Evolutionary conservation across 176 grass and related monocot genomes (phyloP).

Genomic region (Melocanna baccifera): DNA sequence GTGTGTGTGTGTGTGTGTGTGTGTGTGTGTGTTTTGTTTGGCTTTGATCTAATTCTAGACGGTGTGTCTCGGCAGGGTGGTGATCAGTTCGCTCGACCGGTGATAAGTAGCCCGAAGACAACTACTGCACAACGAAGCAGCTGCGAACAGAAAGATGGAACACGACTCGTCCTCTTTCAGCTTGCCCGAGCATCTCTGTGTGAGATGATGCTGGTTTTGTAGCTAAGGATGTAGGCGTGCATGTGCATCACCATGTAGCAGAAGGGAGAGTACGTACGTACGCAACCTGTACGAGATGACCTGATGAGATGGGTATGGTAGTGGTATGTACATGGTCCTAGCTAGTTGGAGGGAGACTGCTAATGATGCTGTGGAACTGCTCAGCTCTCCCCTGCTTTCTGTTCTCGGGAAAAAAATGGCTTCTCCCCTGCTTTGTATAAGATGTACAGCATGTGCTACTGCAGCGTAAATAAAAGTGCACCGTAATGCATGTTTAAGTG

Average conservation of each 20-base stretch:
- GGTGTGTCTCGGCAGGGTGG: constrained; percentile 46
- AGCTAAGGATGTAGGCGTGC: not conserved
- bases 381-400: not conserved
- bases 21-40: not conserved
- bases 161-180: constrained; percentile 8
- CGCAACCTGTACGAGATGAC: not conserved
- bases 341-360: not conserved
- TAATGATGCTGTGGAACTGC: not conserved
- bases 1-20: no score
- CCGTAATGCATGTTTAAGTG: constrained; percentile 20
- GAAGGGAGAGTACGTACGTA: not conserved
- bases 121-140: not conserved
- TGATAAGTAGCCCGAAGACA: constrained; percentile 24
- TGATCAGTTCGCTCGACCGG: constrained; percentile 74
- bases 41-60: not conserved
- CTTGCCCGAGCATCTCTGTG: not conserved
- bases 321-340: not conserved
- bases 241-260: constrained; percentile 3
- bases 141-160: constrained; percentile 1
- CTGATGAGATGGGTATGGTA: not conserved
- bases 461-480: not conserved
- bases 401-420: no score
- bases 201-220: constrained; percentile 6
- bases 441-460: not conserved
- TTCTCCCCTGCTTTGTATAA: not conserved